Conservation (phyloP, 805 yeast genomes). For the Saccharomycopsis malanga region DNA sequence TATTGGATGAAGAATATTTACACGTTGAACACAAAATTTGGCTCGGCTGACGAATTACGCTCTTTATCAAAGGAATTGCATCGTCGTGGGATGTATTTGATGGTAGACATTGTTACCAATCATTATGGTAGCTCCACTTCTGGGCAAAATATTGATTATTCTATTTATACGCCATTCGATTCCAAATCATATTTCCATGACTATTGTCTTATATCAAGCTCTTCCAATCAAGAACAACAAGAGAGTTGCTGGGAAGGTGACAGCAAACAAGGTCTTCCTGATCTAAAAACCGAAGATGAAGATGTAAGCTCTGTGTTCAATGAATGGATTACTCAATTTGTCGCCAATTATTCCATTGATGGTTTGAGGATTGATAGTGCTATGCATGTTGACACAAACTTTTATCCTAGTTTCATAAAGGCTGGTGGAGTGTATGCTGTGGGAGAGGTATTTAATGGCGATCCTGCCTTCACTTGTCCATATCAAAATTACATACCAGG, state of each 20-base stretch:
- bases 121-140: neutral
- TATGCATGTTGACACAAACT: neutral
- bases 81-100: neutral
- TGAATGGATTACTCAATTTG: neutral
- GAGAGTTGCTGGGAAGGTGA: constrained; percentile 2
- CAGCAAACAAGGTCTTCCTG: neutral
- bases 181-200: neutral
- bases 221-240: neutral
- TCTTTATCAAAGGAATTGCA: neutral
- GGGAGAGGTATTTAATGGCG: neutral
- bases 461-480: neutral
- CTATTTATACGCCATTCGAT: neutral
- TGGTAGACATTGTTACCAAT: neutral
- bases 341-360: neutral
- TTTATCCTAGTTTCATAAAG: neutral
- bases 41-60: neutral
- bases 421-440: neutral
- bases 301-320: neutral
- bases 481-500: neutral
- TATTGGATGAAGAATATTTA: constrained; percentile 1
- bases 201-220: neutral
- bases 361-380: neutral
- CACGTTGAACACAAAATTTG: neutral
- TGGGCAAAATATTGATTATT: neutral
- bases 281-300: neutral